A percentile compares a stretch with the other conserved stretches of the same genome.
phyloP scores from a whole-genome alignment of 1,284 basidiomycete genomes.

The Apiotrichum laibachii region DNA sequence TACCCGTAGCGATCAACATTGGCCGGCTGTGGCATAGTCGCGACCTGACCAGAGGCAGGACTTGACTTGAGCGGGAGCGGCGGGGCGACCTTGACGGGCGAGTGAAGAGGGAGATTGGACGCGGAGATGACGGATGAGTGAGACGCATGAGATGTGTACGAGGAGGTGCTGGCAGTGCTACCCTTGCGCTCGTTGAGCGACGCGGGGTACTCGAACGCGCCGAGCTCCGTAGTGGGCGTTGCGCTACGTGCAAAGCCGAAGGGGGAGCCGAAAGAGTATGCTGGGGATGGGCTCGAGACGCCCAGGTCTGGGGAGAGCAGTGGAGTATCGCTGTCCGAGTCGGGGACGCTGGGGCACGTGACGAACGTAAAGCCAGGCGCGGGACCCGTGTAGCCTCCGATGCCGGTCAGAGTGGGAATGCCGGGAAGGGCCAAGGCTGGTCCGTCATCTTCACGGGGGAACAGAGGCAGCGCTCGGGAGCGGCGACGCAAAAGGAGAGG shows the following conservation, averaged over 20 bases:
- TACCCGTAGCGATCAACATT: not conserved
- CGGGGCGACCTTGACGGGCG: not conserved
- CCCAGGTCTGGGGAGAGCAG: not conserved
- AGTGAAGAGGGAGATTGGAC: not conserved
- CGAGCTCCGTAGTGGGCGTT: conserved; percentile 36
- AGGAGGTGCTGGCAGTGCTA: not conserved
- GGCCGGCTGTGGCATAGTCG: not conserved
- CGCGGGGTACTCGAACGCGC: conserved; percentile 38
- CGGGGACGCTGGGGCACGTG: not conserved
- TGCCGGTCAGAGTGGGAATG: not conserved
- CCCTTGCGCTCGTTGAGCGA: not conserved
- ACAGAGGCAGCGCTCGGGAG: not conserved
- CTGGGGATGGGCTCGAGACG: not conserved
- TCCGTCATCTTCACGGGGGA: not conserved
- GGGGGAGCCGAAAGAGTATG: not conserved
- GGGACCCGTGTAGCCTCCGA: not conserved
- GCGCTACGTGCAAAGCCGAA: conserved; percentile 6
- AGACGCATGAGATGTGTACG: not conserved
- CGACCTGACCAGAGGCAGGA: not conserved
- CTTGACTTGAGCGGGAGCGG: not conserved
- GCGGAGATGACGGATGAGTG: not conserved
- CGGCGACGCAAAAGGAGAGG: not conserved
- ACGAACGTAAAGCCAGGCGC: not conserved
- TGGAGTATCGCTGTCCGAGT: not conserved
- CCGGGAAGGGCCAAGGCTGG: not conserved